Conservation (phyloP, 257 asterid genomes). For the Cordia subcordata region DNA sequence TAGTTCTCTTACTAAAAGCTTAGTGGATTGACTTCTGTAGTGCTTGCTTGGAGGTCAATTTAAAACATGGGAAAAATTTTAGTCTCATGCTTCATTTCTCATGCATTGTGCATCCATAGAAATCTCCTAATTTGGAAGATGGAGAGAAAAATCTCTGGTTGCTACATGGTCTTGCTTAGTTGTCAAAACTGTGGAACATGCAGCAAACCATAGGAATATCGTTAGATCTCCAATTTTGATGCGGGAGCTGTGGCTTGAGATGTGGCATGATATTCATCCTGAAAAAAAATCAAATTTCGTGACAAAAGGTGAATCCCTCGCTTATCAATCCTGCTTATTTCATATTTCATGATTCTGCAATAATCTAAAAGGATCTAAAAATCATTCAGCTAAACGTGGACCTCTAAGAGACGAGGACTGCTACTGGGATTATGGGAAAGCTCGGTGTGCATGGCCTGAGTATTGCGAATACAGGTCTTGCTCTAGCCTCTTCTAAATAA, state of each 20-base stretch:
- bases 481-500: conserved; percentile 1
- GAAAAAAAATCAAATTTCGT: conserved; percentile 74
- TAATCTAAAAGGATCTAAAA: conserved; percentile 5
- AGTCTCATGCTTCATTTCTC: too few relatives aligned
- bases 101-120: too few relatives aligned
- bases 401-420: conserved; percentile 96
- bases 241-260: conserved; percentile 99
- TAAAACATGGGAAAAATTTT: too few relatives aligned
- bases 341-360: neutral
- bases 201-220: conserved; percentile 96
- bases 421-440: conserved; percentile 99
- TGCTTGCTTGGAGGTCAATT: too few relatives aligned
- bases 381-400: conserved; percentile 73
- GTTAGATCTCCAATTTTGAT: conserved; percentile 80
- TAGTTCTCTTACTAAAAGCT: too few relatives aligned
- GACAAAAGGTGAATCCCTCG: conserved; percentile 59
- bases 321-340: neutral
- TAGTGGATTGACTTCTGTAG: too few relatives aligned
- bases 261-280: conserved; percentile 97
- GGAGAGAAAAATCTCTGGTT: too few relatives aligned
- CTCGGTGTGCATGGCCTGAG: conserved; percentile 94
- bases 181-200: neutral
- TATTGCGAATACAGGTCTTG: conserved; percentile 89
- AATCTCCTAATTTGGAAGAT: too few relatives aligned
- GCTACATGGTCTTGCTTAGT: too few relatives aligned